Base-by-base conservation (phyloP, 2,329 filamentous ascomycete species). In the Aaosphaeria pasadenensis region DNA sequence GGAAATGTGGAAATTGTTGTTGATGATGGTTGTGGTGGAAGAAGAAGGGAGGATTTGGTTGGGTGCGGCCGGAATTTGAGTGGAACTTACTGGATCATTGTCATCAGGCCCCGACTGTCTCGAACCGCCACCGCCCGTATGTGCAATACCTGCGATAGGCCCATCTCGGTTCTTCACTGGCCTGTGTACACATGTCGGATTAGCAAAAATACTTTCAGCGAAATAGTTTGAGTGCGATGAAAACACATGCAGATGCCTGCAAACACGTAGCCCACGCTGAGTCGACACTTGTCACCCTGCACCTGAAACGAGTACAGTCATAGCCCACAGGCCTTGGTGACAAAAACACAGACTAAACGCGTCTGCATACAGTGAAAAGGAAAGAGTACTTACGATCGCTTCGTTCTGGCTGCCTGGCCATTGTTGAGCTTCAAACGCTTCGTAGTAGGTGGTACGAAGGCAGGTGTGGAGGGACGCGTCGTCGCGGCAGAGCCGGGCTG, bases 131-230 rank as follows among this genome's bases (percentile, higher is more conserved):
- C 79, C 79, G 50, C 63, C 61, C 47, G 52, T 63, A 45, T 63
- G 66, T 58, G 86, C 81, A 65, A 88, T 78, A 61, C 86, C 87
- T 66, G 85, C 85, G 58, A 84, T 81, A 55, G 83, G 82, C 58
- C 84, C 82, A 52, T 79, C 78, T 70, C 86, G 87, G 74, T 87
- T 89, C 75, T 91, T 91, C 70, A 86, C 79, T 40, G 88, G 88
- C 57, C 88, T 91, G 66, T 53, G 50, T 55, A 59, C 63, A 55
- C 45, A 56, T 62, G 46, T 43, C 57, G 30, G 51, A 65, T 64
- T 68, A 64, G 56, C 39, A n/a, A 36, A 9, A 36, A 36, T 36
- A 36, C 33, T 36, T 9, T 9, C 33, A 9, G 33, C 9, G n/a
- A 40, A 17, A 40, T 40, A 40, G 9, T 36, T 57, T 59, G 52